Evolutionary conservation across 345 rosid genomes (phyloP).

Genomic region (Triadica sebifera): DNA sequence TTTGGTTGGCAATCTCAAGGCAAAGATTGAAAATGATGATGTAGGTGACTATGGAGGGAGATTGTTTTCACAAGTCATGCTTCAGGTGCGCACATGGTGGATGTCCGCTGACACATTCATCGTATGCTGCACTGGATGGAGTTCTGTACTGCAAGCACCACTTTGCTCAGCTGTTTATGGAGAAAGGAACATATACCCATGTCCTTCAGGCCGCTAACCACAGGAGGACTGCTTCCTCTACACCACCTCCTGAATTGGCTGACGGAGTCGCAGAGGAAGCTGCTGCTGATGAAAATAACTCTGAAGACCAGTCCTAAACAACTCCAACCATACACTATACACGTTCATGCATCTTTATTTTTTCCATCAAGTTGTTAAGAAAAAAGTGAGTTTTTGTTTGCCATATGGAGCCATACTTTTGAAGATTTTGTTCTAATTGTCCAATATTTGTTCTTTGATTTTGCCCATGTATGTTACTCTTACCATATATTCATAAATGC

Average conservation of each 20-base stretch:
- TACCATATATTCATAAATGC: not conserved
- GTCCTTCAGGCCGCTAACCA: constrained; percentile 71
- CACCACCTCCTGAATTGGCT: constrained; percentile 52
- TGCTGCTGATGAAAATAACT: constrained; percentile 8
- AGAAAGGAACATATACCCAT: constrained; percentile 82
- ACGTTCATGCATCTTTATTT: not conserved
- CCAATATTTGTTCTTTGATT: not conserved
- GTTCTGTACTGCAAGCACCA: constrained; percentile 82
- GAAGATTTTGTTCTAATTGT: constrained; percentile 11
- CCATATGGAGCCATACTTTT: not conserved
- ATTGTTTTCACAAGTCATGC: constrained; percentile 82
- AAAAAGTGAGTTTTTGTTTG: not conserved
- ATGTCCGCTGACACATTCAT: constrained; percentile 64
- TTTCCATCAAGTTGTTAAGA: not conserved
- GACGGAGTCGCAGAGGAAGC: constrained; percentile 21
- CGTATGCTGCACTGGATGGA: constrained; percentile 77
- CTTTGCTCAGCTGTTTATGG: constrained; percentile 85
- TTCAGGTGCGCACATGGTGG: constrained; percentile 85
- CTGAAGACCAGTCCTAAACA: constrained; percentile 7
- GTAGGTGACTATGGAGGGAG: constrained; percentile 83
- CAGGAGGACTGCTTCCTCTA: constrained; percentile 46
- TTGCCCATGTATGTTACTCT: not conserved
- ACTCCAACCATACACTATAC: not conserved
- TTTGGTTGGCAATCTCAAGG: too few relatives aligned
- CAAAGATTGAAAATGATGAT: not conserved